phyloP scores from a whole-genome alignment of 345 rosid genomes.

The Salix caprea region DNA sequence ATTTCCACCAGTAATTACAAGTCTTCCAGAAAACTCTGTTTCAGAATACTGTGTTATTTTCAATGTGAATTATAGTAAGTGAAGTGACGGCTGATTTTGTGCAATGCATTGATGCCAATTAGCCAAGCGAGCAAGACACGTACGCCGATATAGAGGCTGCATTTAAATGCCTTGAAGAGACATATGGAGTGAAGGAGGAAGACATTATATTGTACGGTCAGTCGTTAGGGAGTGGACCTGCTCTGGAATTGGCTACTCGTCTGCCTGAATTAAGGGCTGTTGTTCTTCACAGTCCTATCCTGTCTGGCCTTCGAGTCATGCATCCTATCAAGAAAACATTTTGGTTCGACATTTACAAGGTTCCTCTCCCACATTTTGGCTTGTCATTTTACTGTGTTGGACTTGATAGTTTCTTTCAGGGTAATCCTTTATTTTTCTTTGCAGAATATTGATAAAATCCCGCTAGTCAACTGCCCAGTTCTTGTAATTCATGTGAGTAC shows the following conservation, averaged over 20 bases:
- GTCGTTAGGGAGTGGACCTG: conserved; percentile 87
- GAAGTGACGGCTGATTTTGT: neutral
- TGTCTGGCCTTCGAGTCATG: conserved; percentile 86
- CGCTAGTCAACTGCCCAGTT: conserved; percentile 66
- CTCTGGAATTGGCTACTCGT: conserved; percentile 64
- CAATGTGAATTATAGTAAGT: neutral
- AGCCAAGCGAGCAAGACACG: conserved; percentile 89
- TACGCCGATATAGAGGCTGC: conserved; percentile 88
- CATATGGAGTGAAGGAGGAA: conserved; percentile 57
- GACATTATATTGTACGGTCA: conserved; percentile 78
- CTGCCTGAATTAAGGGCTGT: conserved; percentile 66
- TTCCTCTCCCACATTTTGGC: conserved; percentile 9
- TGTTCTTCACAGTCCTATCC: conserved; percentile 76
- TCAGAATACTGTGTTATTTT: neutral
- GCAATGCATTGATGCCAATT: neutral
- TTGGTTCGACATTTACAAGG: conserved; percentile 92
- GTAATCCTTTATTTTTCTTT: neutral
- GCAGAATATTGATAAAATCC: conserved; percentile 86
- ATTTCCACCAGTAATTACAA: neutral
- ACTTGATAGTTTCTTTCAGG: neutral
- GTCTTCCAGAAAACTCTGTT: neutral
- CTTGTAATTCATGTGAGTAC: conserved; percentile 82
- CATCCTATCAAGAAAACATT: conserved; percentile 69
- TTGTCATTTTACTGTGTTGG: neutral
- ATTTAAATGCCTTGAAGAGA: conserved; percentile 60